phyloP scores from a whole-genome alignment of 2,329 filamentous ascomycete genomes.

The Paraconiothyrium brasiliense region DNA sequence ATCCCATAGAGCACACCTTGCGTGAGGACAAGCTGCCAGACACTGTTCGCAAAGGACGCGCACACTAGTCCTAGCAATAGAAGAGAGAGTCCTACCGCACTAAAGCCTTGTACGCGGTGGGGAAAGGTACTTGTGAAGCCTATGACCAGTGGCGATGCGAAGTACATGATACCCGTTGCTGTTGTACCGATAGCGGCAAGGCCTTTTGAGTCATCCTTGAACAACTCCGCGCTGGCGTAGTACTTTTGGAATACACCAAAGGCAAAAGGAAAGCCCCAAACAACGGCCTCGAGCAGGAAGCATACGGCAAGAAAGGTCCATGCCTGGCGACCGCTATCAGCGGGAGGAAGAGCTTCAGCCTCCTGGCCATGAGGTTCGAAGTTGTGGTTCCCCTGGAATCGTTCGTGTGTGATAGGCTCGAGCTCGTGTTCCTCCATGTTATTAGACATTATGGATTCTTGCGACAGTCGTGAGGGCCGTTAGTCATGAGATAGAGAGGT shows the following conservation, averaged over 20 bases:
- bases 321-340: conserved; percentile 59
- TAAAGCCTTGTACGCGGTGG: conserved; percentile 39
- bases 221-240: conserved; percentile 4
- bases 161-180: conserved; percentile 53
- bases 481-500: not conserved
- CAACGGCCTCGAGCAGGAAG: conserved; percentile 58
- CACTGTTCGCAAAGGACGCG: conserved; percentile 39
- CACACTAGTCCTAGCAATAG: conserved; percentile 30
- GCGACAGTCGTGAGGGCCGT: not conserved
- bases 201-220: not conserved
- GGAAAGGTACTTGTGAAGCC: conserved; percentile 26
- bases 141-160: conserved; percentile 51
- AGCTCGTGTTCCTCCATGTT: not conserved
- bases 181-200: not conserved
- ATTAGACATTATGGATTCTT: not conserved
- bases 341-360: conserved; percentile 43
- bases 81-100: conserved; percentile 42
- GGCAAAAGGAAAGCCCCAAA: conserved; percentile 31
- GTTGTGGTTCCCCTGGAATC: not conserved
- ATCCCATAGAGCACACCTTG: conserved; percentile 51
- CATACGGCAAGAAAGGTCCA: conserved; percentile 60
- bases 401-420: not conserved
- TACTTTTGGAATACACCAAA: conserved; percentile 21
- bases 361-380: conserved; percentile 2
- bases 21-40: conserved; percentile 43